Evolutionary conservation across 192 early-diverging fungal genomes (phyloP).

Genomic region (Podila epigama): DNA sequence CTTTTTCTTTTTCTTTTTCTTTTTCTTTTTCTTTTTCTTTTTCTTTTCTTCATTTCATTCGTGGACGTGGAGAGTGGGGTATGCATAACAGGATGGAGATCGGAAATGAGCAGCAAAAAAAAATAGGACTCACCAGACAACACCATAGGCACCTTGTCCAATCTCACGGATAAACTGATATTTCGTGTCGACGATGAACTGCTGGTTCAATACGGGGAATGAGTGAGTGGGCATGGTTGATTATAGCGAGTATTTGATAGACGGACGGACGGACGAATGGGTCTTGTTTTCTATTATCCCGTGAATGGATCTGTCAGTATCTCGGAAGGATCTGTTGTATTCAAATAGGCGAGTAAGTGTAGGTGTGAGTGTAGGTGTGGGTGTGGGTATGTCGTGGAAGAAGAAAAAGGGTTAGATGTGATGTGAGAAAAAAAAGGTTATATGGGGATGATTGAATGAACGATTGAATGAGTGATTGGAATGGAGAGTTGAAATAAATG

Average conservation of each 20-base stretch:
- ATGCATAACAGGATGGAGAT: too few relatives aligned
- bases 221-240: conserved; percentile 50
- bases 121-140: conserved; percentile 76
- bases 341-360: not conserved
- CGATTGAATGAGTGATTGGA: too few relatives aligned
- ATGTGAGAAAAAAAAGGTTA: not conserved
- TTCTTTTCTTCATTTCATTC: too few relatives aligned
- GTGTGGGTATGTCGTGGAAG: not conserved
- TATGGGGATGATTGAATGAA: too few relatives aligned
- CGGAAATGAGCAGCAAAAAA: not conserved
- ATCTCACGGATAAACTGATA: conserved; percentile 84
- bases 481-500: too few relatives aligned
- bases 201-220: conserved; percentile 57
- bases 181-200: conserved; percentile 57
- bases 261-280: not conserved
- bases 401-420: not conserved
- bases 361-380: not conserved
- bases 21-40: not conserved
- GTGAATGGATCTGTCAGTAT: not conserved
- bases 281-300: too few relatives aligned
- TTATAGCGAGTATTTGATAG: conserved; percentile 5
- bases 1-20: not conserved
- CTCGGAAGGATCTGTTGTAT: not conserved
- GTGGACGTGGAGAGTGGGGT: too few relatives aligned
- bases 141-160: conserved; percentile 91